Conservation (phyloP, 441 rosid genomes). For the Cnidoscolus chayamansa region DNA sequence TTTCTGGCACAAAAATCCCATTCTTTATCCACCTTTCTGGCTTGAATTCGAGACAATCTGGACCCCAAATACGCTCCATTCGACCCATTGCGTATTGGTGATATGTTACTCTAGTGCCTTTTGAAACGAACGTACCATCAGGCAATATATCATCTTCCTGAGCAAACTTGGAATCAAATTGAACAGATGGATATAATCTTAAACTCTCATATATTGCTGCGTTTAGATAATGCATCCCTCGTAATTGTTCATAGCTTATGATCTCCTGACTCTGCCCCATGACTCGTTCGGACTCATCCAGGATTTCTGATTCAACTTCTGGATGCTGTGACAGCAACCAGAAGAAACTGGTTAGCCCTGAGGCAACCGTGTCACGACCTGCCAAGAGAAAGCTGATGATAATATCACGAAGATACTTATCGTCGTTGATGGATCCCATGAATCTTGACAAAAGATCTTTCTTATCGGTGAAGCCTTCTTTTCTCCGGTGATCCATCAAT, state of each 20-base stretch:
- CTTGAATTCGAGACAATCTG: constrained; percentile 37
- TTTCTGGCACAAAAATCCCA: constrained; percentile 24
- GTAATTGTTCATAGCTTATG: constrained; percentile 16
- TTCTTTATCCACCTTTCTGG: constrained; percentile 44
- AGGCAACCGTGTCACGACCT: constrained; percentile 39
- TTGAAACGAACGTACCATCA: constrained; percentile 27
- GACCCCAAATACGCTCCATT: constrained; percentile 40
- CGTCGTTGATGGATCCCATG: constrained; percentile 22
- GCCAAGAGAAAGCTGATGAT: constrained; percentile 37
- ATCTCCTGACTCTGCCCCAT: constrained; percentile 9
- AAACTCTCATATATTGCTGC: constrained; percentile 33
- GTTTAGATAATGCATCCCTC: constrained; percentile 30
- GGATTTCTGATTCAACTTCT: constrained; percentile 43
- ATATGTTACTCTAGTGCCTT: constrained; percentile 23
- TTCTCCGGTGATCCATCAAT: constrained; percentile 17
- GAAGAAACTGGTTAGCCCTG: constrained; percentile 37
- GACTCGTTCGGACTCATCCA: constrained; percentile 35
- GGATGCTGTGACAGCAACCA: constrained; percentile 28
- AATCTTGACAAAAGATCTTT: constrained; percentile 28
- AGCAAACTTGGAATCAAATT: constrained; percentile 34
- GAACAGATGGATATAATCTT: constrained; percentile 40
- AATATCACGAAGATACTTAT: constrained; percentile 32
- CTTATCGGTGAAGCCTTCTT: constrained; percentile 9
- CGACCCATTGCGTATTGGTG: constrained; percentile 40
- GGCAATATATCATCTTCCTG: constrained; percentile 37